Percentiles rank a stretch among this genome's conserved stretches.
These are phyloP conservation scores for Phyllosticta citriasiana DNA, from an alignment of 2,329 filamentous ascomycete genomes.

Conservation along the genomic window DNA sequence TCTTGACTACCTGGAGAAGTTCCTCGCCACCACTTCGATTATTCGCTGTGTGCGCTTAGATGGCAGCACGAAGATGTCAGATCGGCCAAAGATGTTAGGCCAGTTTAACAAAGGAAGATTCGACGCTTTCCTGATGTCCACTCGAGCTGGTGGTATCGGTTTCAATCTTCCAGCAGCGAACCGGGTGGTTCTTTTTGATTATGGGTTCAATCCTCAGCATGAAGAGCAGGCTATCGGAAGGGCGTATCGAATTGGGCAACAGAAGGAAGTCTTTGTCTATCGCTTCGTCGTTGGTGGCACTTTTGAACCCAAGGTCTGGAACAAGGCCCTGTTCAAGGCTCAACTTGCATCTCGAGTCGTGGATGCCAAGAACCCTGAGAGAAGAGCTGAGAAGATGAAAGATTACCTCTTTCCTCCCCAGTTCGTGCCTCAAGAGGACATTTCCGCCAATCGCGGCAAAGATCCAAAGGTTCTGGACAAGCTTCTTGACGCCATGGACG, in stretches of 20 bases:
- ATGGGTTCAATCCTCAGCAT: conserved; percentile 66
- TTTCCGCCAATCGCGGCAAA: conserved; percentile 47
- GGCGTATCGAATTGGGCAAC: conserved; percentile 76
- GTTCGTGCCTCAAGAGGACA: conserved; percentile 40
- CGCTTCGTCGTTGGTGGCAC: conserved; percentile 69
- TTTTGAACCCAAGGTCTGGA: conserved; percentile 65
- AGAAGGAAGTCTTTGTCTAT: conserved; percentile 75
- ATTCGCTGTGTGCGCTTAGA: conserved; percentile 52
- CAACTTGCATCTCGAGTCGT: conserved; percentile 72
- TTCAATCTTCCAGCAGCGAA: conserved; percentile 79
- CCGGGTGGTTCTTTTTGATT: conserved; percentile 78
- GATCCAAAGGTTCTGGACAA: conserved; percentile 51
- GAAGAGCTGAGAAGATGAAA: conserved; percentile 44
- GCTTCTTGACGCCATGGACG: conserved; percentile 45
- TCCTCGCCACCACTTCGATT: conserved; percentile 36
- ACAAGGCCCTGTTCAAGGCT: conserved; percentile 69
- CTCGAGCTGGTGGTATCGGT: conserved; percentile 69
- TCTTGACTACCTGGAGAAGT: conserved; percentile 55
- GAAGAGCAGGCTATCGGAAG: conserved; percentile 84
- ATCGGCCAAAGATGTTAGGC: conserved; percentile 43
- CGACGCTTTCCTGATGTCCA: conserved; percentile 69
- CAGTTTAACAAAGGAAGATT: conserved; percentile 55
- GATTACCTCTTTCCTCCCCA: conserved; percentile 53
- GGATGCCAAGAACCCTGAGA: conserved; percentile 69
- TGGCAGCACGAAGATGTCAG: conserved; percentile 47